A percentile compares a stretch with the other conserved stretches of the same genome.
phyloP scores from a whole-genome alignment of 257 asterid species.

The Capsicum pubescens region DNA sequence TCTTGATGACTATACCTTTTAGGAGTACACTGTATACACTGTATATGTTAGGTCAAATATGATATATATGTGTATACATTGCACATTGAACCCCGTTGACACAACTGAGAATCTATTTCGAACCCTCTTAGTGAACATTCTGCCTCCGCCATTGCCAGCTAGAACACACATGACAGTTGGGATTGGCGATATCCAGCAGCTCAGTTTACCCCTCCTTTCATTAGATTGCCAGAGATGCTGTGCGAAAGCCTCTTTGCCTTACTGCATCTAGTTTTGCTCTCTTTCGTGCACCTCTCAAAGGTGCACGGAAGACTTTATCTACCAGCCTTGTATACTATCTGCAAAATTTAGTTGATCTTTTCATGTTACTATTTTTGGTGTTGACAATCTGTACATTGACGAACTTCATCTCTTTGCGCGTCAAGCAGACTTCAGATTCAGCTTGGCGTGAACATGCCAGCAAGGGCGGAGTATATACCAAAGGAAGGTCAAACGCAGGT shows the following conservation, averaged over 20 bases:
- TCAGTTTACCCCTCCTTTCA: not conserved
- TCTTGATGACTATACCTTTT: not conserved
- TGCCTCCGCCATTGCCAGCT: not conserved
- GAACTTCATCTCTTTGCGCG: constrained; percentile 13
- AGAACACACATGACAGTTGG: not conserved
- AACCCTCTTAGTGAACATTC: too few species aligned
- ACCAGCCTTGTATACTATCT: not conserved
- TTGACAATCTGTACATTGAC: not conserved
- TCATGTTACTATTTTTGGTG: not conserved
- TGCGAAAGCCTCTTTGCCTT: not conserved
- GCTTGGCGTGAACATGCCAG: constrained; percentile 98
- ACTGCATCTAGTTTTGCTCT: not conserved
- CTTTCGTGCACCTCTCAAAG: not conserved
- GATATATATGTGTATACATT: too few species aligned
- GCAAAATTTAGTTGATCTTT: not conserved
- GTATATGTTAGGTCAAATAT: too few species aligned
- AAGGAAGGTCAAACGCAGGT: constrained; percentile 48
- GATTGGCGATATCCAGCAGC: not conserved
- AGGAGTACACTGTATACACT: not conserved
- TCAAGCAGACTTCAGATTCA: constrained; percentile 88
- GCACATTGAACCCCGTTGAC: too few species aligned
- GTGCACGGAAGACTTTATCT: not conserved
- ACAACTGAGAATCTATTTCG: too few species aligned
- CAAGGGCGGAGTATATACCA: constrained; percentile 81
- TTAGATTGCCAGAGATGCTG: not conserved